phyloP scores from a whole-genome alignment of 129 eudicot species.

The Artemisia annua region DNA sequence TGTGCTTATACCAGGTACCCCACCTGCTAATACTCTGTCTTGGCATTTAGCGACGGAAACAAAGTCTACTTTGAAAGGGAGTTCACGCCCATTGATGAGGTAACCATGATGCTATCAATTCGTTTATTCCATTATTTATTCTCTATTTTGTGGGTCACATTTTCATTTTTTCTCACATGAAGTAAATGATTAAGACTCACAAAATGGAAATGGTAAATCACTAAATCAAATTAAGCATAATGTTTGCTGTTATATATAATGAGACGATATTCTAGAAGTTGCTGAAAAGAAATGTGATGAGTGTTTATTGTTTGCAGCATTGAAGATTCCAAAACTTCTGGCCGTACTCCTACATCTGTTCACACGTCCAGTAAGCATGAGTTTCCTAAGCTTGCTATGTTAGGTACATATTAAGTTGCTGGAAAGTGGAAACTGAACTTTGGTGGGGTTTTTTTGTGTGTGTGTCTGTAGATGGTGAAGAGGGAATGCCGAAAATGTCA shows the following conservation, averaged over 20 bases:
- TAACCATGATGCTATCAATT: slow-evolving; percentile 8
- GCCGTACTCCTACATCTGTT: slow-evolving; percentile 33
- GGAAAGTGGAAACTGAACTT: slow-evolving; percentile 16
- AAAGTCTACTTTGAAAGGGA: slow-evolving; percentile 72
- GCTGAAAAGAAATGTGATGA: slow-evolving; percentile 5
- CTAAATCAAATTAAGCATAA: neutral
- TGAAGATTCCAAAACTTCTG: slow-evolving; percentile 57
- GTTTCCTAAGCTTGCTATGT: slow-evolving; percentile 25
- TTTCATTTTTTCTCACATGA: slow-evolving; percentile 13
- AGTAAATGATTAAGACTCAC: slow-evolving; percentile 1
- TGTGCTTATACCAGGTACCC: slow-evolving; percentile 49
- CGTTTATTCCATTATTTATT: neutral
- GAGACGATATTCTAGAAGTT: neutral
- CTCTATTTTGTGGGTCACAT: slow-evolving; percentile 19
- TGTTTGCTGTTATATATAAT: neutral
- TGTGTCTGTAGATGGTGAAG: slow-evolving; percentile 50
- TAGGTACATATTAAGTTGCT: slow-evolving; percentile 11
- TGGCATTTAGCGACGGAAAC: slow-evolving; percentile 99
- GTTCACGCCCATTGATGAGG: slow-evolving; percentile 42
- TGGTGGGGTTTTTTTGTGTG: neutral
- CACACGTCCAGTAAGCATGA: slow-evolving; percentile 30
- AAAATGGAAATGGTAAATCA: slow-evolving; percentile 3
- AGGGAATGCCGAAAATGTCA: slow-evolving; percentile 35
- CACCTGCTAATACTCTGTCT: slow-evolving; percentile 79
- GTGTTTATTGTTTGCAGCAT: slow-evolving; percentile 49